phyloP scores from a whole-genome alignment of 75 land plant genomes.

The Sequoia sempervirens region DNA sequence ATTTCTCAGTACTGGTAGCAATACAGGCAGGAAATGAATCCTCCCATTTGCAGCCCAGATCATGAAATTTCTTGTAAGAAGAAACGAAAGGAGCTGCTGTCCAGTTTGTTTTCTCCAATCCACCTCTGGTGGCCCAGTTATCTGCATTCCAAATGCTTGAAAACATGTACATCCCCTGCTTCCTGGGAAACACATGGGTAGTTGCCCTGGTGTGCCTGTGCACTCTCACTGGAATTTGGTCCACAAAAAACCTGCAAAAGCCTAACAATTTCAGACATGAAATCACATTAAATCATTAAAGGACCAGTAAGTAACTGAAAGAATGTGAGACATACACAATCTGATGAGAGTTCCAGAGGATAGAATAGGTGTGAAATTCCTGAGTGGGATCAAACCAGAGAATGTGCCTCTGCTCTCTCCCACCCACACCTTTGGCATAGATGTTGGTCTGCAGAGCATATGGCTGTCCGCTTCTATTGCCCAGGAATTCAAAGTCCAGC shows the following conservation, averaged over 20 bases:
- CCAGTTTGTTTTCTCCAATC: slow-evolving; percentile 83
- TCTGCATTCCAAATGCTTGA: slow-evolving; percentile 95
- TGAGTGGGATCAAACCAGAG: slow-evolving; percentile 95
- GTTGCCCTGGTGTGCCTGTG: slow-evolving; percentile 8
- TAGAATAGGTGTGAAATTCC: slow-evolving; percentile 69
- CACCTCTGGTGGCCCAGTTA: slow-evolving; percentile 86
- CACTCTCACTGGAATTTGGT: slow-evolving; percentile 10
- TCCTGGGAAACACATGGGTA: slow-evolving; percentile 40
- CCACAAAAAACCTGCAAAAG: slow-evolving; percentile 4
- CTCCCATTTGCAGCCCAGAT: slow-evolving; percentile 65
- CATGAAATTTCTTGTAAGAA: slow-evolving; percentile 72
- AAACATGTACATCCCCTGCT: slow-evolving; percentile 80
- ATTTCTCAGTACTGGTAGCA: slow-evolving; percentile 44
- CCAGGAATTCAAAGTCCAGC: slow-evolving; percentile 37
- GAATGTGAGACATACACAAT: slow-evolving; percentile 47
- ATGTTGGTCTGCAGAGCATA: slow-evolving; percentile 30
- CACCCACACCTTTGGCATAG: slow-evolving; percentile 37
- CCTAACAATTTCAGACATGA: neutral
- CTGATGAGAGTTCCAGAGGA: slow-evolving; percentile 67
- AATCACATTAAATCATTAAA: too few species aligned
- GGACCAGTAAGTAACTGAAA: neutral
- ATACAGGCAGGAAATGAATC: slow-evolving; percentile 57
- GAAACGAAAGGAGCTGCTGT: slow-evolving; percentile 70
- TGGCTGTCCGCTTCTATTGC: slow-evolving; percentile 22
- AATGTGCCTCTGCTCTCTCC: slow-evolving; percentile 69